Base-by-base conservation (phyloP, 2,329 filamentous ascomycete species). In the Fusarium tricinctum region DNA sequence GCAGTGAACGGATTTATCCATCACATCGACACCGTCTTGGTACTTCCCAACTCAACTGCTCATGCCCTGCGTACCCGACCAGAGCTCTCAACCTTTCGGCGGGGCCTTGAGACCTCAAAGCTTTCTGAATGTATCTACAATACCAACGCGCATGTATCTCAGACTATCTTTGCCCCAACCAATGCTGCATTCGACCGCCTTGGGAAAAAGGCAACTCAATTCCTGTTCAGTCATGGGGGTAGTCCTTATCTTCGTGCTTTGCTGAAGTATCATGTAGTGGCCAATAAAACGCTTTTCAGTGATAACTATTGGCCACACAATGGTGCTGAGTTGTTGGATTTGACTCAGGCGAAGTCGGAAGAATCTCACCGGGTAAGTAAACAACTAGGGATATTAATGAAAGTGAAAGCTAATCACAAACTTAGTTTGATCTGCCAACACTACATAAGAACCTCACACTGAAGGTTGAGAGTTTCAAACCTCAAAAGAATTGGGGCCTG, bases 81-180 rank as follows among this genome's bases (percentile, higher is more conserved):
- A 15, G 33, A 57, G 4, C 20, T 57, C 2, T 57, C 45, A 57
- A 57, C 10, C 12, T 15, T 57, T 4, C 53, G 38, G 6, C 19
- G 30, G 1, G 53, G 45, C 0, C 39, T 57, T 4, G 53, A 47
- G 26, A 9, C 12, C 2, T 26, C 53, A 5, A 49, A 43, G 12
- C n/a, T 57, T 15, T 32, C 53, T 14, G 20, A 49, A 26, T 9
- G 8, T 5, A 49, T 57, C 12, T 50, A 57, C 6, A 46, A 57
- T 6, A 57, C 54, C 8, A 57, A 57, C 12, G 35, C 45, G 4
- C 54, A 57, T 13, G 22, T 57, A 6, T 57, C 54, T n/a, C 54
- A 57, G 20, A 57, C 54, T 1, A 28, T 57, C 17, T 57, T 57
- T 44, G 54, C 54, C n/a, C 54, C 54, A 35, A 57, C 45, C 2